A percentile compares a stretch with the other conserved stretches of the same genome.
Evolutionary conservation across 148 eudicot genomes (phyloP).

Genomic region (Silene uniflora): DNA sequence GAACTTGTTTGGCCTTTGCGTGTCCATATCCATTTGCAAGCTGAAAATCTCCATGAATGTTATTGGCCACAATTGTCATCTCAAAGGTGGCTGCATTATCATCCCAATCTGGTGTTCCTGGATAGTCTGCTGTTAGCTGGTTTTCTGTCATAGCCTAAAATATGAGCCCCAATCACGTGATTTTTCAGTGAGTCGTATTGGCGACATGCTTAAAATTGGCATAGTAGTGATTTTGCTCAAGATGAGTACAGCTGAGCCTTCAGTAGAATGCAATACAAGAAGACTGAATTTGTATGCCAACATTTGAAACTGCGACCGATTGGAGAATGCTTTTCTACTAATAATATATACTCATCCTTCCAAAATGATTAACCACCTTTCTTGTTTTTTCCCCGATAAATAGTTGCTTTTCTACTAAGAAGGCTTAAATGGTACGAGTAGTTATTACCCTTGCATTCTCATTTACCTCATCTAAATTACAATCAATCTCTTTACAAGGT

Average conservation of each 20-base stretch:
- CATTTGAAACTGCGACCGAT: neutral
- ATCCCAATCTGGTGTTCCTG: constrained; percentile 74
- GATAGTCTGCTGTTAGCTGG: constrained; percentile 71
- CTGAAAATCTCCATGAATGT: constrained; percentile 70
- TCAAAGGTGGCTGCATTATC: constrained; percentile 85
- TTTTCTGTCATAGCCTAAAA: constrained; percentile 53
- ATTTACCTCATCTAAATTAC: neutral
- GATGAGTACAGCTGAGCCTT: neutral
- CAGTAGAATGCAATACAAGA: neutral
- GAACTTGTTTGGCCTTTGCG: constrained; percentile 53
- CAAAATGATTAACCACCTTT: neutral
- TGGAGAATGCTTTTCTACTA: neutral
- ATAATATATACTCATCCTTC: neutral
- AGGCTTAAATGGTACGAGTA: no score
- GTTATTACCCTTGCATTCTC: neutral
- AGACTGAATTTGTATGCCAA: neutral
- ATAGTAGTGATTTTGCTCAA: neutral
- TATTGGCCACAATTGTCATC: constrained; percentile 56
- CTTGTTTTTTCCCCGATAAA: no score
- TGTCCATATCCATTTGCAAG: constrained; percentile 73
- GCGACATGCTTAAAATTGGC: neutral
- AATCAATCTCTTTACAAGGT: neutral
- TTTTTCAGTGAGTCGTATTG: constrained; percentile 9
- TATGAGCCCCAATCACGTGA: constrained; percentile 16
- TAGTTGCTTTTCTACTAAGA: no score